Evolutionary conservation across 1,139 yeast species (phyloP).

Genomic region (Taphrina deformans): DNA sequence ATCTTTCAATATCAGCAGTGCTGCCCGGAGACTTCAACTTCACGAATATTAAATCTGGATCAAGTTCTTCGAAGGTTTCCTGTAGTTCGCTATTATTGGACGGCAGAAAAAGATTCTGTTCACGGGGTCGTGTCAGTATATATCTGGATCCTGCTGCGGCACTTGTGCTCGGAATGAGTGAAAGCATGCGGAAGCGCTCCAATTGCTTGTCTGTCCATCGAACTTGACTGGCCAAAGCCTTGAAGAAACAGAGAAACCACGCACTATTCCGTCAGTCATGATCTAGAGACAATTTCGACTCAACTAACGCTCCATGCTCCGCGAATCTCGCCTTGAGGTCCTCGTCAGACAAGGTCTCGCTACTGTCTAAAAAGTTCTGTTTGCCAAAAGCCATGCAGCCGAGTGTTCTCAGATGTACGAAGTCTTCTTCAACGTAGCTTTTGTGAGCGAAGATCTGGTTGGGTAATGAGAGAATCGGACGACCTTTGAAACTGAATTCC

Average conservation of each 20-base stretch:
- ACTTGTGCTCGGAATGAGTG: background rate
- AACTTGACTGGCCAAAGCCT: background rate
- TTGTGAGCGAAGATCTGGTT: background rate
- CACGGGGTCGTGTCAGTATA: background rate
- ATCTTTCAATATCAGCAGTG: background rate
- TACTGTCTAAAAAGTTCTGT: background rate
- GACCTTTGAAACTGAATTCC: background rate
- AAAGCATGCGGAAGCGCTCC: background rate
- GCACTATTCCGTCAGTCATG: background rate
- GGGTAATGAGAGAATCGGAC: background rate
- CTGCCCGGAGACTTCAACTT: background rate
- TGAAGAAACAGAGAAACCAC: background rate
- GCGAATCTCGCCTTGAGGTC: background rate
- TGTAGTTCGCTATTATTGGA: background rate
- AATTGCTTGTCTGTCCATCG: constrained; percentile 2
- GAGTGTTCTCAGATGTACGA: background rate
- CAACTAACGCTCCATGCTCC: constrained; percentile 3
- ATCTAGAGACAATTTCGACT: background rate
- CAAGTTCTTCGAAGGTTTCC: background rate
- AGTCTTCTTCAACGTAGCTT: background rate
- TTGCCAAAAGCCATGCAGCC: background rate
- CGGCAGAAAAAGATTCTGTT: background rate
- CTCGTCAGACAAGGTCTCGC: background rate
- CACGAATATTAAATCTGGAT: background rate
- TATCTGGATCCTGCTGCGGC: background rate